Evolutionary conservation across 2,329 filamentous ascomycete species (phyloP).

Genomic region (Exophiala alcalophila): DNA sequence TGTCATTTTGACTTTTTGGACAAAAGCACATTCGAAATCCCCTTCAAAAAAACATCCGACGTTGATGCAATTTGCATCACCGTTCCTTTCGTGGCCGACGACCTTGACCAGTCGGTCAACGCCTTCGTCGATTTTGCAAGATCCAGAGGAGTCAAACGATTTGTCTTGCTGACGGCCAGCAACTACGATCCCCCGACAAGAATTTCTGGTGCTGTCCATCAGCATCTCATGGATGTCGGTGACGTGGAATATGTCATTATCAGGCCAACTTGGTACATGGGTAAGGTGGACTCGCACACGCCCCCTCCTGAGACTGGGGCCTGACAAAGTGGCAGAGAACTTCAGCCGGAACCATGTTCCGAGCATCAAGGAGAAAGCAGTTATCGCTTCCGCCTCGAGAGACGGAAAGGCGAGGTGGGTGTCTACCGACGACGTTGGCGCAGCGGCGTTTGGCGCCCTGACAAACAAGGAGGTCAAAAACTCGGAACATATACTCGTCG

Average conservation of each 20-base stretch:
- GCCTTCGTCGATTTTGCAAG: slow-evolving; percentile 45
- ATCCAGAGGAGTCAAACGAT: slow-evolving; percentile 39
- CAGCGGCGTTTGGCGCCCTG: slow-evolving; percentile 43
- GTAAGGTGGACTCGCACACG: slow-evolving; percentile 31
- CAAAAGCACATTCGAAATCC: not conserved
- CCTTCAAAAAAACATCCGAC: not conserved
- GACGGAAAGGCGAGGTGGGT: slow-evolving; percentile 49
- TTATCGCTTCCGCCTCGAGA: slow-evolving; percentile 45
- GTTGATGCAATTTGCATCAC: not conserved
- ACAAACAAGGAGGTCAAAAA: no score
- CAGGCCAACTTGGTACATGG: slow-evolving; percentile 52
- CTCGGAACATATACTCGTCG: slow-evolving; percentile 40
- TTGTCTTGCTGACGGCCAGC: slow-evolving; percentile 47
- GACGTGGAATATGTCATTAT: slow-evolving; percentile 45
- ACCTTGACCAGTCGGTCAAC: not conserved
- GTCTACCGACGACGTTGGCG: slow-evolving; percentile 48
- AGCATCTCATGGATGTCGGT: slow-evolving; percentile 39
- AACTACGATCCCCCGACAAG: slow-evolving; percentile 38
- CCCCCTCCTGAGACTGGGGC: no score
- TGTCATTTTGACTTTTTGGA: slow-evolving; percentile 25
- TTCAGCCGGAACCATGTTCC: slow-evolving; percentile 37
- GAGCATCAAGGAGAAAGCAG: slow-evolving; percentile 41
- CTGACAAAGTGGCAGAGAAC: slow-evolving; percentile 49
- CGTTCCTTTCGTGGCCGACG: not conserved
- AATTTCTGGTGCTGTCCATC: slow-evolving; percentile 39